These are phyloP conservation scores for Volutella citrinella DNA, from an alignment of 2,329 filamentous ascomycete genomes.

Conservation along the genomic window DNA sequence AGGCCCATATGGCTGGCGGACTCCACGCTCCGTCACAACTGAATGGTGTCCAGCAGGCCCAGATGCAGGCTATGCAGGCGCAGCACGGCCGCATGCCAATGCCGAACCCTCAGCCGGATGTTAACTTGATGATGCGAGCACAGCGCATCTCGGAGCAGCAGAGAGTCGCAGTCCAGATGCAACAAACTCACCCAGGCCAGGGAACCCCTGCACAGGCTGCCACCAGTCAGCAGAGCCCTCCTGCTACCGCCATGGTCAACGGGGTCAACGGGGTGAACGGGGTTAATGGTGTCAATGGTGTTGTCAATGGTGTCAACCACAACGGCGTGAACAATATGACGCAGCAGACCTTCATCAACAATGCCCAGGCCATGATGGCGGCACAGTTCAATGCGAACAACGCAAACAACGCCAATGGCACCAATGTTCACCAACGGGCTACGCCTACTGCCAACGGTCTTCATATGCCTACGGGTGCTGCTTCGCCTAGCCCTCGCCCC, in stretches of 20 bases:
- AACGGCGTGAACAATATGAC: neutral
- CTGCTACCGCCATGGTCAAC: conserved; percentile 41
- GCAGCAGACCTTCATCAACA: conserved; percentile 52
- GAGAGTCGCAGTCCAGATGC: conserved; percentile 48
- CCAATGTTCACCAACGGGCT: conserved; percentile 28
- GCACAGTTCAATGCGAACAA: conserved; percentile 41
- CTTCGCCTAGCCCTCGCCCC: conserved; percentile 41
- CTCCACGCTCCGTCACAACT: conserved; percentile 56
- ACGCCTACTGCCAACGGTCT: conserved; percentile 44
- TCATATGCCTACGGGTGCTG: conserved; percentile 44
- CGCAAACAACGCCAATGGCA: conserved; percentile 30
- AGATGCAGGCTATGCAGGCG: conserved; percentile 57
- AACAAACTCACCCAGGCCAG: conserved; percentile 35
- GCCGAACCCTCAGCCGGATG: conserved; percentile 42
- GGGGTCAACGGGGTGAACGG: conserved; percentile 35
- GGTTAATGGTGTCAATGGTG: conserved; percentile 28
- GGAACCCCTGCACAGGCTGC: conserved; percentile 30
- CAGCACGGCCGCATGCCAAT: conserved; percentile 61
- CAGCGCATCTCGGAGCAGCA: conserved; percentile 67
- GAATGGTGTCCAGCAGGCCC: conserved; percentile 66
- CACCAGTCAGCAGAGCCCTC: conserved; percentile 38
- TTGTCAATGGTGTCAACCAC: conserved; percentile 19
- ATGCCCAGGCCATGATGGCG: conserved; percentile 52
- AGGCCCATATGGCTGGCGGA: conserved; percentile 48
- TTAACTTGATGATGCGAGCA: conserved; percentile 59